Evolutionary conservation across 108 stramenopile genomes (phyloP), one percentile per base, ranked within the genome.

Genomic region (Nitzschia putrida): DNA sequence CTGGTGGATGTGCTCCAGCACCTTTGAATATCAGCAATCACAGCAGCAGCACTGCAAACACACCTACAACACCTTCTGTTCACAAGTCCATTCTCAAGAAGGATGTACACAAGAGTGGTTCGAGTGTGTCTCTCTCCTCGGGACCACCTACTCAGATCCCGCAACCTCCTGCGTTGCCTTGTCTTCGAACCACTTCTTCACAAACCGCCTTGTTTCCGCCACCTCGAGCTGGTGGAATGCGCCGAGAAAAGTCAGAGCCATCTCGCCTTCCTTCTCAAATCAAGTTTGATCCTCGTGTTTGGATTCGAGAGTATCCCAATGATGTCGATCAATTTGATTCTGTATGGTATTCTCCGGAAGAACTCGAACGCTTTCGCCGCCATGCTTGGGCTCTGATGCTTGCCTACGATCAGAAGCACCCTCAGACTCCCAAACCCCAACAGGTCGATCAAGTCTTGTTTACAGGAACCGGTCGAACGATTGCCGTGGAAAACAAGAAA

Each of bases 271-370:
- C n/a, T 4, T 22, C 43, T 24, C n/a, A 20, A 16, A 63, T 63
- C 40, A 37, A 63, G 40, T 82, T 82, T 59, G 80, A 82, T 70
- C 65, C 80, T 44, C 50, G 80, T 9, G 57, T 82, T 53, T 69
- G 66, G 63, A 77, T 82, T 23, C 52, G 51, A 16, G 80, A 82
- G 51, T 76, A 77, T 64, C 37, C 40, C 11, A 57, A 69, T 2
- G 25, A 43, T 6, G 47, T 37, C 12, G 68, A 59, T 21, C 72
- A 76, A 25, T 21, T 23, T 1, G 44, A 73, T 3, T 23, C 16
- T 16, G 78, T 71, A 21, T 90, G 89, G 89, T 90, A 79, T 42
- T 70, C 72, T 37, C 72, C 72, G 11, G 76, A 70, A 3, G 89
- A 90, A 40, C 47, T 90, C 71, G 66, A 76, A 21, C 51, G 59